Evolutionary conservation across 805 yeast genomes (phyloP), one percentile per base, ranked within the genome.

Genomic region (Hanseniaspora occidentalis): DNA sequence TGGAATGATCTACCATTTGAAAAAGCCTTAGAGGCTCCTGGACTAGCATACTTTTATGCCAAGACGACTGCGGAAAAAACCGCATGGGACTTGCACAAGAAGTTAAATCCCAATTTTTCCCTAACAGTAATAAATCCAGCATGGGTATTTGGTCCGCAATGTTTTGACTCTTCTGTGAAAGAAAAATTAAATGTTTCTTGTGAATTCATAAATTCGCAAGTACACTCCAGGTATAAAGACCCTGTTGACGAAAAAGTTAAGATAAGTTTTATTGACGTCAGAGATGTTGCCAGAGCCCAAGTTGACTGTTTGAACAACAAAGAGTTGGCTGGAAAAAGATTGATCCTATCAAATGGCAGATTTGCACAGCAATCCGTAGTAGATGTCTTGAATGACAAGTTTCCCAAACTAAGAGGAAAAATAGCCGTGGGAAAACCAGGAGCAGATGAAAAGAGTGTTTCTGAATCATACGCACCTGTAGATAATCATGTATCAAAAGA

Each of bases 281-380:
- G 81, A 50, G 83, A 78, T 50, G 78, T 72, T 33, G 80, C 83
- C 7, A 52, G 51, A 41, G 75, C 78, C 6, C 84, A 78, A 51
- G 48, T 73, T 11, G 47, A 52, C n/a, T 62, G 72, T 42, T 69
- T 67, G 47, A 61, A 56, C 27, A 35, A 35, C 40, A 55, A 55
- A 26, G 56, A 63, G 21, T 47, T 50, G 39, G 36, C 46, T 23
- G 64, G 61, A 11, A 47, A 66, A 37, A 61, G 72, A 48, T 31
- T 40, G 25, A 34, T 56, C 6, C 35, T 57, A 31, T 24, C 49
- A 5, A 47, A 44, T 14, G 58, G 52, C 38, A 43, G 43, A 29
- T 53, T 56, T 42, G 45, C 50, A 20, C 42, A 48, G 23, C 64
- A 61, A 44, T 47, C 42, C 6, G 43, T 65, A 7, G 38, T 58